A percentile compares a stretch with the other conserved stretches of the same genome.
Evolutionary conservation across 768 basidiomycete species (phyloP).

Genomic region (Lactifluus hygrophoroides): DNA sequence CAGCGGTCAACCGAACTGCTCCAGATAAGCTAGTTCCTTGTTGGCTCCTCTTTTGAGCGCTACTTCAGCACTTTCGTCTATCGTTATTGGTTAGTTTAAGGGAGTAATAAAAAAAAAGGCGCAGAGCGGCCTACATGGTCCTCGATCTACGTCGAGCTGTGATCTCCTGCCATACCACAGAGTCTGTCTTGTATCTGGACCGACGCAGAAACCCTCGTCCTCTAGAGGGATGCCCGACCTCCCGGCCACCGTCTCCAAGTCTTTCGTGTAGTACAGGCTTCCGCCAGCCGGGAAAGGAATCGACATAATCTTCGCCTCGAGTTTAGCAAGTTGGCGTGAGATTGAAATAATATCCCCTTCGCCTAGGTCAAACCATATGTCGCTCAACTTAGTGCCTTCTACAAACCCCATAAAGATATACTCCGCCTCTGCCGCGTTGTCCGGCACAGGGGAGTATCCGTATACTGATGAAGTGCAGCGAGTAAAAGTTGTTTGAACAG

Average conservation of each 20-base stretch:
- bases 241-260: constrained; percentile 33
- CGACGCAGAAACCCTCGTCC: constrained; percentile 23
- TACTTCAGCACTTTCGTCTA: constrained; percentile 38
- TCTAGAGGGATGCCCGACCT: constrained; percentile 28
- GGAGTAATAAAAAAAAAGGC: constrained; percentile 23
- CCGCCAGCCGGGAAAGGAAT: constrained; percentile 42
- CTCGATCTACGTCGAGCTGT: constrained; percentile 40
- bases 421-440: neutral
- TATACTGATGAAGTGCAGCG: too few species aligned
- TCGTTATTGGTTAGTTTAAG: constrained; percentile 28
- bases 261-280: constrained; percentile 40
- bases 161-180: constrained; percentile 46
- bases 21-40: constrained; percentile 43
- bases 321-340: constrained; percentile 37
- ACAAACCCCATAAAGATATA: neutral
- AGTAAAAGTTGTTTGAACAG: too few species aligned
- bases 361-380: neutral
- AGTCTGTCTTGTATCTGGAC: constrained; percentile 33
- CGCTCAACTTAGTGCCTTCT: neutral
- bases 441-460: neutral
- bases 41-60: constrained; percentile 34
- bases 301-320: constrained; percentile 42
- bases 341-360: constrained; percentile 28
- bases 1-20: constrained; percentile 40
- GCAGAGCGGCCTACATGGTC: constrained; percentile 41